A percentile compares a stretch with the other conserved stretches of the same genome.
Evolutionary conservation across 805 yeast genomes (phyloP).

Genomic region (Saccharomycopsis javanensis): DNA sequence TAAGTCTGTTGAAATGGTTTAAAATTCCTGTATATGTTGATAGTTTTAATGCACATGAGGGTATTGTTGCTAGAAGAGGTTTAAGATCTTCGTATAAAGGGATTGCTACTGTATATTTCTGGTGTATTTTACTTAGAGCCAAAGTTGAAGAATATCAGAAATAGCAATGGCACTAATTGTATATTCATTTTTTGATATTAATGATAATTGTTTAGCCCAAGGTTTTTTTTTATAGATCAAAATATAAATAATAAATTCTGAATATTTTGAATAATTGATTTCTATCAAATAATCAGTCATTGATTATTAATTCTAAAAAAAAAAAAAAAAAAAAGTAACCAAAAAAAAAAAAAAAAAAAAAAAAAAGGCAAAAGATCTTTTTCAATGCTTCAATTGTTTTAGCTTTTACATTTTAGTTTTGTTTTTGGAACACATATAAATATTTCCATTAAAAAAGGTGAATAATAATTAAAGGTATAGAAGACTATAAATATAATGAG

Average conservation of each 20-base stretch:
- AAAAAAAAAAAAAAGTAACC: not conserved
- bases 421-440: not conserved
- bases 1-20: slow-evolving; percentile 63
- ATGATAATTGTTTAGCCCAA: not conserved
- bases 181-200: not conserved
- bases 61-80: slow-evolving; percentile 72
- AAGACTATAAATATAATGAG: not conserved
- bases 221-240: not conserved
- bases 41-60: slow-evolving; percentile 76
- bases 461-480: not conserved
- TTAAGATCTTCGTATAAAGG: slow-evolving; percentile 42
- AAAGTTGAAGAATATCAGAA: slow-evolving; percentile 1
- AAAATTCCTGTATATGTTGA: slow-evolving; percentile 67
- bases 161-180: not conserved
- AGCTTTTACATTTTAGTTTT: not conserved
- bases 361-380: not conserved
- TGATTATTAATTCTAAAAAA: not conserved
- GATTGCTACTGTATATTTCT: slow-evolving; percentile 41
- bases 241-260: not conserved
- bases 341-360: not conserved
- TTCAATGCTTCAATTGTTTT: not conserved
- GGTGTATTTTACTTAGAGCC: slow-evolving; percentile 25
- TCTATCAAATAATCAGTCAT: not conserved
- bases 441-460: not conserved
- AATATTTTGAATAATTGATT: not conserved